Evolutionary conservation across 2,329 filamentous ascomycete species (phyloP), one percentile per base, ranked within the genome.

Genomic region (Trichoderma lentiforme): DNA sequence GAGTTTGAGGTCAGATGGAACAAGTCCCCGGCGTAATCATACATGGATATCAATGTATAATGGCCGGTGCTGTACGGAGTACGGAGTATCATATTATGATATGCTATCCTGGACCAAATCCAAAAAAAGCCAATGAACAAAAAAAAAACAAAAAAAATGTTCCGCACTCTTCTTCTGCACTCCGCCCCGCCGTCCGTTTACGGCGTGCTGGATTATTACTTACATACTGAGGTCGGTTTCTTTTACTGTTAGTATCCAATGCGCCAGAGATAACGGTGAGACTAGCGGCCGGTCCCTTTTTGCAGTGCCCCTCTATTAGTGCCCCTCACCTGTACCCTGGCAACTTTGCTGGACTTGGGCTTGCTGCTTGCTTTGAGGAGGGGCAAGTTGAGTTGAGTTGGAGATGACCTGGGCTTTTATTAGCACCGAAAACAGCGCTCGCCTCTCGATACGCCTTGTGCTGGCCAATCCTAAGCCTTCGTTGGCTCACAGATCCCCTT

Each of bases 261-360:
- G 51, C 26, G 28, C 60, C 61, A 65, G 39, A 71, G 69, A 71
- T 71, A 71, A 71, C 69, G 61, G 60, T 66, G 61, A 65, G 51
- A 66, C 53, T 66, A 71, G 69, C 61, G 69, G 69, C 61, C 47
- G 69, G 69, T 71, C 51, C 69, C 69, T 61, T 62, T 53, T 57
- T 18, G 32, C 26, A 47, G 56, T 58, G 60, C 61, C 69, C 69
- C 60, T 71, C 61, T n/a, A 30, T 60, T 60, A 71, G 26, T 70
- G 67, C 67, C 67, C 67, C 67, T 62, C 67, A 53, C 66, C 43
- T 28, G 15, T 26, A 21, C 34, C 34, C 34, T 18, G 18, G 36
- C 36, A 47, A 24, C 32, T 30, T 30, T 30, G 30, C 63, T 30
- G 14, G 8, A 1, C 24, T 56, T 56, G 60, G 60, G 60, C 21